These are phyloP conservation scores for Harringtonia lauricola DNA, from an alignment of 2,329 filamentous ascomycete genomes.

Conservation along the genomic window DNA sequence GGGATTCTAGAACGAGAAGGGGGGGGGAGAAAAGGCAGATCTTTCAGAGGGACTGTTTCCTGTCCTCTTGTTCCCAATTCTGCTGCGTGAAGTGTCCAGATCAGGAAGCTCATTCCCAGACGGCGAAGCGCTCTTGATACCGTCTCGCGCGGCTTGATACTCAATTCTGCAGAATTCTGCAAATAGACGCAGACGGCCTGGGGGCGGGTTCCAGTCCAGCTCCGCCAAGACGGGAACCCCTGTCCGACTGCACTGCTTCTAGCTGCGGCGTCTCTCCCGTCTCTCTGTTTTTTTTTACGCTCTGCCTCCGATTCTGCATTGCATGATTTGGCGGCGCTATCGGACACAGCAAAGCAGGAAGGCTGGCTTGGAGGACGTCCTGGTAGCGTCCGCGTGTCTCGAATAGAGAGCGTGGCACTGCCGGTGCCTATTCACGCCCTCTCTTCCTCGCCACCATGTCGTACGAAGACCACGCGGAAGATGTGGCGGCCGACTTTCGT, in stretches of 20 bases:
- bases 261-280: no score
- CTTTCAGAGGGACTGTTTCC: not conserved
- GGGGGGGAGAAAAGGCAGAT: not conserved
- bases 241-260: no score
- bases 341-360: no score
- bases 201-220: not conserved
- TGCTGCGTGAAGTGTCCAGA: no score
- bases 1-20: not conserved
- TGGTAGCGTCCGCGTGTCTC: not conserved
- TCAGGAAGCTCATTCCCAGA: no score
- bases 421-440: not conserved
- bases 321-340: not conserved
- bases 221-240: no score
- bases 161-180: no score
- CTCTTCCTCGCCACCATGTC: constrained; percentile 26
- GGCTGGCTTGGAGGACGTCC: not conserved
- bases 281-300: not conserved
- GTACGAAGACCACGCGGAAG: constrained; percentile 50
- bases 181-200: no score
- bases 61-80: not conserved
- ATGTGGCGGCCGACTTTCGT: constrained; percentile 91
- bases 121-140: no score
- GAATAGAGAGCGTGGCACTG: not conserved
- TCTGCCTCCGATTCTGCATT: not conserved
- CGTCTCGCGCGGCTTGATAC: no score